Conservation (phyloP, 495 filamentous ascomycete species). For the Bacidia rubella region DNA sequence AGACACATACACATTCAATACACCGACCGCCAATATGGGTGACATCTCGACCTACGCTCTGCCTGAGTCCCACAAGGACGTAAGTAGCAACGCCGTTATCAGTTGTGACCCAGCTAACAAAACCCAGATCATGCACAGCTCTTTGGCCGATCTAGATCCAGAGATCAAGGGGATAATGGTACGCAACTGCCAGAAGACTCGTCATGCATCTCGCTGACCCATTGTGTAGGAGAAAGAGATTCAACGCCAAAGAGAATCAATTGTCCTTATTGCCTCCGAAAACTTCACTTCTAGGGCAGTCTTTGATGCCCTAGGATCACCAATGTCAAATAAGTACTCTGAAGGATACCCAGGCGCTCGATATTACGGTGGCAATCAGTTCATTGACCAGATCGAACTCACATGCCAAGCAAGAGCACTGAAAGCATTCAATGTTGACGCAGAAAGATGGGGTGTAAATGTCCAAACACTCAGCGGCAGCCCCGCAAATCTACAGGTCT, state of each 20-base stretch:
- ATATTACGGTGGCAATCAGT: slow-evolving; percentile 98
- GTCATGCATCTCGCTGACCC: slow-evolving; percentile 8
- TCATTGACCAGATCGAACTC: slow-evolving; percentile 91
- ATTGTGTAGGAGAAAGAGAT: slow-evolving; percentile 74
- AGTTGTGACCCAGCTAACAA: background rate
- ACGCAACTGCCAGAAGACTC: slow-evolving; percentile 3
- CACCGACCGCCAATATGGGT: slow-evolving; percentile 13
- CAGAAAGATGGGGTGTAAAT: slow-evolving; percentile 94
- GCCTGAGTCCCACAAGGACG: slow-evolving; percentile 75
- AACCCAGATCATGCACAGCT: slow-evolving; percentile 74
- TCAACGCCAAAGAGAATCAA: slow-evolving; percentile 92
- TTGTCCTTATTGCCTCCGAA: slow-evolving; percentile 93
- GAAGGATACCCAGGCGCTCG: slow-evolving; percentile 96
- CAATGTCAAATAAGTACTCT: slow-evolving; percentile 98
- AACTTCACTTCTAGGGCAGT: slow-evolving; percentile 83
- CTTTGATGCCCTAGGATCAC: slow-evolving; percentile 77
- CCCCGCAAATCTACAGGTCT: slow-evolving; percentile 95
- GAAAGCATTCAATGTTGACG: slow-evolving; percentile 75
- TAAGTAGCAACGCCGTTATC: slow-evolving; percentile 31
- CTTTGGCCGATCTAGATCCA: slow-evolving; percentile 71
- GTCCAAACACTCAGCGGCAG: slow-evolving; percentile 78
- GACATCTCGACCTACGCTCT: slow-evolving; percentile 66
- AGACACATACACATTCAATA: background rate
- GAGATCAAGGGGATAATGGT: slow-evolving; percentile 95
- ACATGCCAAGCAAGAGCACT: slow-evolving; percentile 94